Percentiles rank a stretch among this genome's conserved stretches.
These are phyloP conservation scores for Fusarium ambrosium DNA, from an alignment of 2,329 filamentous ascomycete genomes.

Conservation along the genomic window DNA sequence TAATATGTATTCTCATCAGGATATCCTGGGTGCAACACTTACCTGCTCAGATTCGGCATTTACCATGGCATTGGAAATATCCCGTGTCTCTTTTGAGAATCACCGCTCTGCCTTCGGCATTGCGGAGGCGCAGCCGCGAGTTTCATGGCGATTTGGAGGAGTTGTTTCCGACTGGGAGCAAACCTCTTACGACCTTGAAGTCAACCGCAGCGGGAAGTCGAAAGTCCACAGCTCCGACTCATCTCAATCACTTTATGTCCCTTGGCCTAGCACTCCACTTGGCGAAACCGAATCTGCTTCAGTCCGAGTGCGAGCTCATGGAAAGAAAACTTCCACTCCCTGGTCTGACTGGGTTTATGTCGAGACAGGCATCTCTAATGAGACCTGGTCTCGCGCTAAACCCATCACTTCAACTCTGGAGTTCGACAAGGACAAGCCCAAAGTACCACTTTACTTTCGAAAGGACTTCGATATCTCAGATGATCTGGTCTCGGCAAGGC, in stretches of 20 bases:
- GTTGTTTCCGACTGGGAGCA: slow-evolving; percentile 58
- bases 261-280: slow-evolving; percentile 58
- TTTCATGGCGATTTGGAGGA: slow-evolving; percentile 62
- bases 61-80: slow-evolving; percentile 42
- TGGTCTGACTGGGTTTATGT: slow-evolving; percentile 50
- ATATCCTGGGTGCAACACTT: neutral
- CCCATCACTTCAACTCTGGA: slow-evolving; percentile 37
- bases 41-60: neutral
- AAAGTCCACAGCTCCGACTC: slow-evolving; percentile 49
- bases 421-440: slow-evolving; percentile 48
- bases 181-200: slow-evolving; percentile 59
- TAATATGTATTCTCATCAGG: no score
- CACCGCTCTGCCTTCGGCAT: slow-evolving; percentile 59
- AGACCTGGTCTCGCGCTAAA: slow-evolving; percentile 49
- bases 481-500: slow-evolving; percentile 52
- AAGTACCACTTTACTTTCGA: slow-evolving; percentile 51
- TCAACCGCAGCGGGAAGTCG: slow-evolving; percentile 42
- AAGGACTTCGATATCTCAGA: slow-evolving; percentile 49
- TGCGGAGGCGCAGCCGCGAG: slow-evolving; percentile 57
- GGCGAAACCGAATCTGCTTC: slow-evolving; percentile 49
- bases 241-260: slow-evolving; percentile 56
- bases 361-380: slow-evolving; percentile 51
- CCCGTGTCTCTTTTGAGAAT: slow-evolving; percentile 58
- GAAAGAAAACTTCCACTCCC: slow-evolving; percentile 35
- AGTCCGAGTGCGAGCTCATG: slow-evolving; percentile 53